A percentile compares a stretch with the other conserved stretches of the same genome.
Conservation (phyloP, 106 monocot genomes). For the Dioscorea alata region DNA sequence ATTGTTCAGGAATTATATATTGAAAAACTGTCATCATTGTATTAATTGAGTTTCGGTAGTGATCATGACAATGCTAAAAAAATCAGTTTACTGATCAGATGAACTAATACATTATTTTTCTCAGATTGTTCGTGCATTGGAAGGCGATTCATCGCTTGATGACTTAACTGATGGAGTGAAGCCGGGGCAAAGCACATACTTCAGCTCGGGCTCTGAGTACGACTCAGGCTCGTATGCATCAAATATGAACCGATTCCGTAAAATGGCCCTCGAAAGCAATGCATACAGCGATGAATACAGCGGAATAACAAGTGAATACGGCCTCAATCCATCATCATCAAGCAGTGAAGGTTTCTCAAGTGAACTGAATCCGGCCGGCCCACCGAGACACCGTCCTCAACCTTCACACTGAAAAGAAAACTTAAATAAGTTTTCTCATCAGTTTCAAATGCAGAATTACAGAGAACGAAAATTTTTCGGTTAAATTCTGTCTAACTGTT, state of each 20-base stretch:
- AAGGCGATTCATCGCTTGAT: slow-evolving; percentile 60
- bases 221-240: slow-evolving; percentile 45
- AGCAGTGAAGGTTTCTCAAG: slow-evolving; percentile 19
- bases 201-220: slow-evolving; percentile 46
- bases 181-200: slow-evolving; percentile 38
- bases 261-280: slow-evolving; percentile 29
- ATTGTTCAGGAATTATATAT: too few species aligned
- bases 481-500: not conserved
- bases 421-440: not conserved
- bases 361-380: slow-evolving; percentile 3
- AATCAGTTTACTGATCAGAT: too few species aligned
- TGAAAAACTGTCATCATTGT: too few species aligned
- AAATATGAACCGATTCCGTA: slow-evolving; percentile 46
- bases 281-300: slow-evolving; percentile 46
- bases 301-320: slow-evolving; percentile 41
- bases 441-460: too few species aligned
- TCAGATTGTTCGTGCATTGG: slow-evolving; percentile 62
- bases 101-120: not conserved
- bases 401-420: not conserved
- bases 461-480: too few species aligned
- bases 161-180: slow-evolving; percentile 55
- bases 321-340: slow-evolving; percentile 26
- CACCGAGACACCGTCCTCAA: slow-evolving; percentile 1
- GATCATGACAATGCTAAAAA: too few species aligned
- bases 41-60: too few species aligned